Conservation (phyloP, 495 filamentous ascomycete species). For the Barbatosphaeria neglecta region DNA sequence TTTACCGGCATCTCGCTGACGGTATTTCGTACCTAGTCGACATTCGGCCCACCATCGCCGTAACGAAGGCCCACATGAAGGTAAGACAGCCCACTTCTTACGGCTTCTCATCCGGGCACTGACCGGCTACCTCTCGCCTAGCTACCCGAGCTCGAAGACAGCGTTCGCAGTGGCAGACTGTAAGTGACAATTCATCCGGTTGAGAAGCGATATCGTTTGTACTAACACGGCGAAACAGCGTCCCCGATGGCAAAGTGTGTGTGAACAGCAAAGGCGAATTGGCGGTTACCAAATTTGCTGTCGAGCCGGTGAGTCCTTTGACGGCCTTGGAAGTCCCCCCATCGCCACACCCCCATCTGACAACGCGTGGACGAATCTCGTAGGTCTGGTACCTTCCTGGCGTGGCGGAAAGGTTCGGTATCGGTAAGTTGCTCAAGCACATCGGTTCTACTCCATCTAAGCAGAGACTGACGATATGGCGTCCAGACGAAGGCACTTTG, state of each 20-base stretch:
- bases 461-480: background rate
- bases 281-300: slow-evolving; percentile 91
- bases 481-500: slow-evolving; percentile 68
- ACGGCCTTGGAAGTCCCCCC: too few relatives aligned
- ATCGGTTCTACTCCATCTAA: background rate
- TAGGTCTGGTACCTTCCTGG: slow-evolving; percentile 88
- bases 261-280: slow-evolving; percentile 74
- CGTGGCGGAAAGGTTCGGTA: slow-evolving; percentile 88
- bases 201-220: background rate
- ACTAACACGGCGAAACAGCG: slow-evolving; percentile 21
- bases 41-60: slow-evolving; percentile 84
- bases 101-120: background rate
- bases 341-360: too few relatives aligned
- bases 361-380: too few relatives aligned
- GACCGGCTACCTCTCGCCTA: slow-evolving; percentile 12
- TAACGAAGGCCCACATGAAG: slow-evolving; percentile 95
- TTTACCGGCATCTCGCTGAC: slow-evolving; percentile 5
- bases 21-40: slow-evolving; percentile 53
- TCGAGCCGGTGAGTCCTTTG: slow-evolving; percentile 55
- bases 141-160: slow-evolving; percentile 82
- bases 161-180: slow-evolving; percentile 66
- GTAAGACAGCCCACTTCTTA: slow-evolving; percentile 16
- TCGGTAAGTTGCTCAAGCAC: slow-evolving; percentile 38
- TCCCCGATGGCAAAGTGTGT: slow-evolving; percentile 85
- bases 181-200: slow-evolving; percentile 10